Base-by-base conservation (phyloP, 148 eudicot genomes). In the Silene uniflora region DNA sequence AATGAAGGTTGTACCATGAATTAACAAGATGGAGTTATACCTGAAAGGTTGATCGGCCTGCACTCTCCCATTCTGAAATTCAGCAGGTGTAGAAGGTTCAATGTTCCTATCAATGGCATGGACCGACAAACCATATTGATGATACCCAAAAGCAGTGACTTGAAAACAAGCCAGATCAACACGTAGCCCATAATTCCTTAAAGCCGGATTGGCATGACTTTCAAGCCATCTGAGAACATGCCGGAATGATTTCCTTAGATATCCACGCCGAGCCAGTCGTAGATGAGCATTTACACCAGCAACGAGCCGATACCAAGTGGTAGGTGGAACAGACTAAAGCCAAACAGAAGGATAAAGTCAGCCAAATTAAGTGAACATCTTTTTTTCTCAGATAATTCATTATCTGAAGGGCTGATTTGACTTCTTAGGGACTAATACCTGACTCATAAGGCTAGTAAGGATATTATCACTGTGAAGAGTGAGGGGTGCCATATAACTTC, bases 251-350 rank as follows among this genome's bases (percentile, higher is more conserved):
- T 85, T 82, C 78, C 90, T 89, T 24, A 92, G 87, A 70, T 91
- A 84, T 64, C 99, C 98, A 81, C 80, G 88, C 29, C 97, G 87
- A 63, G 88, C 99, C 73, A 91, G 78, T 44, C 98, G 98, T 67
- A 96, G 86, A 73, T 92, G 93, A 55, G 97, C 99, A 82, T 96
- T 96, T 76, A 96, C 82, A 72, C 99, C 99, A 77, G 99, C 98
- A 79, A 96, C 98, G 75, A 96, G 78, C n/a, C 98, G 92, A 65
- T 89, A 92, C 99, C 99, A 96, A 77, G 99, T 88, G 63, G 99
- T 91, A 18, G 99, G 98, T 10, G 97, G 94, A 63, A 87, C 87
- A 79, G 91, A 80, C 99, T 96, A 90, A 27, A 62, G 67, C 3
- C 44, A 75, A 75, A 73, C 23, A 47, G 58, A 82, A 55, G 18